Conservation (phyloP, 2,329 filamentous ascomycete genomes). For the Westerdykella ornata region DNA sequence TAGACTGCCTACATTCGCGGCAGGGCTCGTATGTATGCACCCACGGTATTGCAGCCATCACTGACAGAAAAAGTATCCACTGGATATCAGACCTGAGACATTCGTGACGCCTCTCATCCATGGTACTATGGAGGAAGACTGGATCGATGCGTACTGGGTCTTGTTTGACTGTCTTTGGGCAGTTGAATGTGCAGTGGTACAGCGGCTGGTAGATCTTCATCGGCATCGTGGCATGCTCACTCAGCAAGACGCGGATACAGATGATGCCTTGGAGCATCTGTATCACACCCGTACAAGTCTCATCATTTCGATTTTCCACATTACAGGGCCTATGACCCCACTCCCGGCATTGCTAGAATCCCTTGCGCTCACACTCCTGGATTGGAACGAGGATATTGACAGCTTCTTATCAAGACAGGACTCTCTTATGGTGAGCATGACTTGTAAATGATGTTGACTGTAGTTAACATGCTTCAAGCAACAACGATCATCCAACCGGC, state of each 20-base stretch:
- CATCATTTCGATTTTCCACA: slow-evolving; percentile 20
- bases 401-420: slow-evolving; percentile 18
- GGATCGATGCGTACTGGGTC: slow-evolving; percentile 29
- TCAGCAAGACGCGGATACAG: slow-evolving; percentile 10
- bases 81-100: slow-evolving; percentile 24
- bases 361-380: slow-evolving; percentile 16
- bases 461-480: slow-evolving; percentile 2
- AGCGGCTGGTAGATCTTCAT: slow-evolving; percentile 32
- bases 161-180: slow-evolving; percentile 33
- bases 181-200: slow-evolving; percentile 29
- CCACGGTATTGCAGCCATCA: neutral
- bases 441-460: neutral
- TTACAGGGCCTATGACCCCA: slow-evolving; percentile 17
- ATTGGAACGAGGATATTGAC: slow-evolving; percentile 18
- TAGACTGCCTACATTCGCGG: slow-evolving; percentile 23
- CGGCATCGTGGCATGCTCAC: slow-evolving; percentile 10
- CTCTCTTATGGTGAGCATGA: slow-evolving; percentile 13
- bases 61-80: slow-evolving; percentile 27
- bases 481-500: slow-evolving; percentile 4
- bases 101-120: slow-evolving; percentile 19
- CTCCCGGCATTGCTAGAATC: slow-evolving; percentile 16
- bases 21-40: slow-evolving; percentile 23
- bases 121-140: slow-evolving; percentile 23
- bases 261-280: slow-evolving; percentile 19
- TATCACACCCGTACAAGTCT: slow-evolving; percentile 18